Evolutionary conservation across 345 rosid genomes (phyloP).

Genomic region (Eucalyptus albens): DNA sequence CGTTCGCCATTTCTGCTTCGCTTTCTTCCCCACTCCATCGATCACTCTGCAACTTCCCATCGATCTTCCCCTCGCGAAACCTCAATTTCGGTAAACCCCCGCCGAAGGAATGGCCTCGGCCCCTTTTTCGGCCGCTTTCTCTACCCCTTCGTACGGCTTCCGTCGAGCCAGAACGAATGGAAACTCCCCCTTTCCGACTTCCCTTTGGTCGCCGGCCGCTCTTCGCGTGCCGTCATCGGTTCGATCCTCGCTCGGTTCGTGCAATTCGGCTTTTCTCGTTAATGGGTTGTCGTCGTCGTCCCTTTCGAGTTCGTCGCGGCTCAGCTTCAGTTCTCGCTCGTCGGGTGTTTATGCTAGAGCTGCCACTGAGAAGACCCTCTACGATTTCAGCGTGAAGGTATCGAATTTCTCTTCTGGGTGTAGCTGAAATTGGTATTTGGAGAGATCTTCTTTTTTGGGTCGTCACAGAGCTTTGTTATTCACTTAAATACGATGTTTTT

Average conservation of each 20-base stretch:
- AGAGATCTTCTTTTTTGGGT: neutral
- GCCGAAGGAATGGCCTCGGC: constrained; percentile 16
- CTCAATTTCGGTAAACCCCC: neutral
- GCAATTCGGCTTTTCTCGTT: constrained; percentile 33
- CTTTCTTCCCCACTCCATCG: neutral
- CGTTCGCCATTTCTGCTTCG: neutral
- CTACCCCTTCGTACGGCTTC: constrained; percentile 9
- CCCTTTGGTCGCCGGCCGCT: neutral
- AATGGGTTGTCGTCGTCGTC: constrained; percentile 25
- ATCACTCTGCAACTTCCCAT: neutral
- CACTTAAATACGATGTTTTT: neutral
- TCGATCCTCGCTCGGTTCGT: constrained; percentile 29
- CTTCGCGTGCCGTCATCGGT: constrained; percentile 19
- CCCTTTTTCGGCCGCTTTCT: constrained; percentile 22
- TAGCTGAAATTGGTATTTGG: neutral
- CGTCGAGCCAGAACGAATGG: neutral
- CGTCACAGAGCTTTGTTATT: neutral
- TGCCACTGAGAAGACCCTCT: constrained; percentile 53
- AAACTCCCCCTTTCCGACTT: neutral
- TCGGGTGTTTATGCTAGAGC: constrained; percentile 54
- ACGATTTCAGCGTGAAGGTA: constrained; percentile 82
- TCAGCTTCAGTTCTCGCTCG: constrained; percentile 16
- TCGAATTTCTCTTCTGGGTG: neutral
- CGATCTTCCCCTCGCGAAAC: neutral
- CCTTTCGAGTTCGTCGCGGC: constrained; percentile 12